These are phyloP conservation scores for Trichoderma asperelloides DNA, from an alignment of 495 filamentous ascomycete species.

Conservation along the genomic window DNA sequence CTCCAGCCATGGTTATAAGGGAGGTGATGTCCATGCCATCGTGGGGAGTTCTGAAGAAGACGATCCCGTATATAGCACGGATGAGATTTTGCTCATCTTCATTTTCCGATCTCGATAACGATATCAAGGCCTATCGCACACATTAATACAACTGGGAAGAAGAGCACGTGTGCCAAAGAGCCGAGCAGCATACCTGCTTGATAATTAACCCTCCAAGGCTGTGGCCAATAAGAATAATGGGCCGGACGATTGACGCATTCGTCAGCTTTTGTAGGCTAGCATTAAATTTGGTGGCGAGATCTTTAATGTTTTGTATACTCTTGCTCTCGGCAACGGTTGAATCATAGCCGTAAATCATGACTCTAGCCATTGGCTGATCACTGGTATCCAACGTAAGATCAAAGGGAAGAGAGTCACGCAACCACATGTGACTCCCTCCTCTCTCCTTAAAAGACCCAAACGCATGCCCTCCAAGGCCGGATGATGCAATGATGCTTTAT, in stretches of 20 bases:
- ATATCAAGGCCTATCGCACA: not conserved
- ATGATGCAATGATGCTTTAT: conserved; percentile 12
- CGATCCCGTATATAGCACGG: not conserved
- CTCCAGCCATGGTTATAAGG: not conserved
- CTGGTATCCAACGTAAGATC: not conserved
- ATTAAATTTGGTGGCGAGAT: not conserved
- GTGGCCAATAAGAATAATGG: not conserved
- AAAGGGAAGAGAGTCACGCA: conserved; percentile 9
- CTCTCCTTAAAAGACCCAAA: conserved; percentile 16
- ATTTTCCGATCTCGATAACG: not conserved
- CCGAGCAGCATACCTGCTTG: not conserved
- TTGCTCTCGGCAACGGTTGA: not conserved
- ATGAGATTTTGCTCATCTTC: not conserved
- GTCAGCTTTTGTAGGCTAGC: not conserved
- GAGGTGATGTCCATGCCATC: not conserved
- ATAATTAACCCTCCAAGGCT: not conserved
- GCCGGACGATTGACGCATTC: not conserved
- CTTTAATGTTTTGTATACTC: not conserved
- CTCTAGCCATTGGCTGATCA: not conserved
- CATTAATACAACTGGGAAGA: not conserved
- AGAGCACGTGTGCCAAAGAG: not conserved
- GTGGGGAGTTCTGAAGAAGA: not conserved
- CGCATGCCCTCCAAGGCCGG: conserved; percentile 15
- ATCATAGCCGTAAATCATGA: not conserved
- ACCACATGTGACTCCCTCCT: conserved; percentile 14